phyloP scores from a whole-genome alignment of 495 filamentous ascomycete genomes.

The Ramalina peruviana region DNA sequence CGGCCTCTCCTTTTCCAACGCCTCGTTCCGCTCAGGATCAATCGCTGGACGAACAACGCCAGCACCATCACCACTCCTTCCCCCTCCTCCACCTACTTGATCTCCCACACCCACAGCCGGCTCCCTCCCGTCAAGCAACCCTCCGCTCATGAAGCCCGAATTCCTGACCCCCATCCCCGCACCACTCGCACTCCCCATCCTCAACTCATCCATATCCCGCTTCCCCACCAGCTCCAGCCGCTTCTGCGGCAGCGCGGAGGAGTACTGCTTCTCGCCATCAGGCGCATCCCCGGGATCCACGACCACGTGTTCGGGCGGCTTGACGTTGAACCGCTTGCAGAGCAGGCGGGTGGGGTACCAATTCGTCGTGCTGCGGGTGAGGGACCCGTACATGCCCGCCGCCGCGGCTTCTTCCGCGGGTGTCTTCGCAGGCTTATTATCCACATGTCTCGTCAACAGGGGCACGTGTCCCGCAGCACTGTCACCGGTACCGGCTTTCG shows the following conservation, averaged over 20 bases:
- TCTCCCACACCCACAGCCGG: background rate
- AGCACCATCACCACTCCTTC: constrained; percentile 6
- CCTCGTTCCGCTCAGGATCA: constrained; percentile 72
- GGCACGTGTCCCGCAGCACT: constrained; percentile 11
- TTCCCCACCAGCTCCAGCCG: constrained; percentile 30
- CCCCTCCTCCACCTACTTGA: constrained; percentile 4
- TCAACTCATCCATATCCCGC: constrained; percentile 38
- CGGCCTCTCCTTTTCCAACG: constrained; percentile 66
- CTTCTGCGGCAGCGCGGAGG: constrained; percentile 13
- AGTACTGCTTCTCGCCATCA: constrained; percentile 6
- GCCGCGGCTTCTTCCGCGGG: constrained; percentile 81
- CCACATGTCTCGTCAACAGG: constrained; percentile 39
- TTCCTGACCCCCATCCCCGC: background rate
- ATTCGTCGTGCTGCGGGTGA: constrained; percentile 59
- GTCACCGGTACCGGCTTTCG: constrained; percentile 29
- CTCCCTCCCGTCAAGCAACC: background rate
- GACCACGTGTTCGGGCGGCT: constrained; percentile 57
- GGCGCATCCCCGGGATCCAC: constrained; percentile 35
- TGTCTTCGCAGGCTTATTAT: constrained; percentile 45
- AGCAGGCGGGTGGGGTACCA: constrained; percentile 75
- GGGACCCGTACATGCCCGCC: constrained; percentile 79
- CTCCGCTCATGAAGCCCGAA: constrained; percentile 1
- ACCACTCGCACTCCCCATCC: constrained; percentile 25
- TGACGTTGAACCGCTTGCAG: constrained; percentile 86
- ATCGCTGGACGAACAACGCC: constrained; percentile 29